These are phyloP conservation scores for Fusarium drepaniforme DNA, from an alignment of 2,329 filamentous ascomycete species.

Conservation along the genomic window DNA sequence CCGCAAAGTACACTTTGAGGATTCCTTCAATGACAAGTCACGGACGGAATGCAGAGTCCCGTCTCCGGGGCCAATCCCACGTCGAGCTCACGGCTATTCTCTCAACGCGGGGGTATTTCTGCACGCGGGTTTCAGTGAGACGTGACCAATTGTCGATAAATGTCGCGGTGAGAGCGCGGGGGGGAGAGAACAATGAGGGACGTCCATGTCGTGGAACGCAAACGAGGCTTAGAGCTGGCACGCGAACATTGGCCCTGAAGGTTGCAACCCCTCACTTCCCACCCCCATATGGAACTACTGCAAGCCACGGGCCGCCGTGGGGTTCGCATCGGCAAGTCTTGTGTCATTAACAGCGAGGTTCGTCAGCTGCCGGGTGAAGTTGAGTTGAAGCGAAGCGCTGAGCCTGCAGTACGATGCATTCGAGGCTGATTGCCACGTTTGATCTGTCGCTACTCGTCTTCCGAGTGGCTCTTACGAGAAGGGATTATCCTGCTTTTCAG, in stretches of 20 bases:
- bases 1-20: constrained; percentile 24
- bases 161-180: not conserved
- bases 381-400: not conserved
- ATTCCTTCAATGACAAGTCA: constrained; percentile 30
- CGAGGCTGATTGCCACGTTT: not conserved
- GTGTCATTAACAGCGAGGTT: not conserved
- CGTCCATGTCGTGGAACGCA: not conserved
- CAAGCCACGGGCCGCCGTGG: constrained; percentile 41
- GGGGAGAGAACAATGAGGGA: not conserved
- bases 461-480: constrained; percentile 1
- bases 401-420: not conserved
- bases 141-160: not conserved
- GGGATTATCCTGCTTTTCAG: not conserved
- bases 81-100: constrained; percentile 23
- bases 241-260: constrained; percentile 16
- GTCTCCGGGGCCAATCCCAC: constrained; percentile 11
- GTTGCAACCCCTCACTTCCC: constrained; percentile 42
- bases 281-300: constrained; percentile 40
- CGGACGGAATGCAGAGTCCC: constrained; percentile 21
- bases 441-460: not conserved
- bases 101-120: constrained; percentile 29
- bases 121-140: constrained; percentile 9
- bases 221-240: not conserved
- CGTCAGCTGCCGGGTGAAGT: constrained; percentile 4
- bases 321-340: constrained; percentile 12